These are phyloP conservation scores for Colletotrichum higginsianum DNA, from an alignment of 2,329 filamentous ascomycete species.

Conservation along the genomic window DNA sequence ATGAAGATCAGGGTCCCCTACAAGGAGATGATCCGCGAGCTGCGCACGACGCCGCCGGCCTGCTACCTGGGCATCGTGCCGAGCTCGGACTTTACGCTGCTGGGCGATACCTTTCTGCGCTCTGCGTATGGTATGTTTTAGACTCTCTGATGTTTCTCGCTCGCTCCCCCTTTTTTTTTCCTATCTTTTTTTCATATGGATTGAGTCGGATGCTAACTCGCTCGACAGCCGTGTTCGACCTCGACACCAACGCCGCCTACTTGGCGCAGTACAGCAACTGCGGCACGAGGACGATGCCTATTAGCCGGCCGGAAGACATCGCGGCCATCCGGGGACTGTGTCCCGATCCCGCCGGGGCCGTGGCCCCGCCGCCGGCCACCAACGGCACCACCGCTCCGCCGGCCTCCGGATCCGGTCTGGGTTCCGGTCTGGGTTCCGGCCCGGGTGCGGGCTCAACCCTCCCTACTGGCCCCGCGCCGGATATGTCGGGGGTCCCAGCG, in stretches of 20 bases:
- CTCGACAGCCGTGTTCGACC: slow-evolving; percentile 64
- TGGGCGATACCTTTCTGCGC: slow-evolving; percentile 72
- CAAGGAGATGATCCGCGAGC: slow-evolving; percentile 62
- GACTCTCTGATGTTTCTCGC: background rate
- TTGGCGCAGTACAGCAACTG: slow-evolving; percentile 68
- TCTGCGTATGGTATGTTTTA: slow-evolving; percentile 64
- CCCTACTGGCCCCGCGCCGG: slow-evolving; percentile 12
- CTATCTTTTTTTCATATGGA: too few relatives aligned
- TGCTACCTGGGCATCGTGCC: slow-evolving; percentile 67
- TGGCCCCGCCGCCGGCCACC: background rate
- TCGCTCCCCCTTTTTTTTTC: too few relatives aligned
- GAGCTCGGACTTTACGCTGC: slow-evolving; percentile 63
- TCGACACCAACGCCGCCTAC: slow-evolving; percentile 63
- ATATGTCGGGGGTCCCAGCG: slow-evolving; percentile 18
- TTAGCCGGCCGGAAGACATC: slow-evolving; percentile 37
- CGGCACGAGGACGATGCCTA: slow-evolving; percentile 52
- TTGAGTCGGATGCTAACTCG: background rate
- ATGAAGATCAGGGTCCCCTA: slow-evolving; percentile 66
- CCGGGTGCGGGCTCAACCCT: slow-evolving; percentile 7
- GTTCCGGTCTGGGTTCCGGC: background rate
- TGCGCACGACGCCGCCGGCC: slow-evolving; percentile 46
- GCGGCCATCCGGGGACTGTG: slow-evolving; percentile 36
- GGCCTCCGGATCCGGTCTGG: background rate
- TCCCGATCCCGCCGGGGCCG: background rate
- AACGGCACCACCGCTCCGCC: slow-evolving; percentile 24